These are phyloP conservation scores for Borovskyia barvae DNA, from an alignment of 208 protist genomes.

Conservation along the genomic window DNA sequence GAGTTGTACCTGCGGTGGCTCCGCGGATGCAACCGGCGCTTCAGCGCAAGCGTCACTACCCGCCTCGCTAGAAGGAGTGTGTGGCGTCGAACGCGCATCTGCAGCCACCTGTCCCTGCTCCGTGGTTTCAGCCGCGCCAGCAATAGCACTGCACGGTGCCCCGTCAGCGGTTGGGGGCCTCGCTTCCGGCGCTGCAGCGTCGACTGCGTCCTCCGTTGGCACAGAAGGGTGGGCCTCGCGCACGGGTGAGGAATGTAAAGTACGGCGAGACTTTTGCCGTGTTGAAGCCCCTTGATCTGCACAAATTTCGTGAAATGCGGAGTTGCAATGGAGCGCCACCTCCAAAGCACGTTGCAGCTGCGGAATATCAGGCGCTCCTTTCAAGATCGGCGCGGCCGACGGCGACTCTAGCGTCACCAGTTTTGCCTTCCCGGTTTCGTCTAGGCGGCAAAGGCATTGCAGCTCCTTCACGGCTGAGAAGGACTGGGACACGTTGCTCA, in stretches of 20 bases:
- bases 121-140: no score
- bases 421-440: conserved; percentile 5
- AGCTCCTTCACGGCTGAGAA: conserved; percentile 80
- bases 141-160: no score
- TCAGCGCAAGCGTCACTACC: no score
- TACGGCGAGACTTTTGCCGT: no score
- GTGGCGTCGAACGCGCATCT: no score
- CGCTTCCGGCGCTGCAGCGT: no score
- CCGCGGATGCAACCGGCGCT: conserved; percentile 2
- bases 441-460: conserved; percentile 51
- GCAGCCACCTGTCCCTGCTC: no score
- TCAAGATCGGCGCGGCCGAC: not conserved
- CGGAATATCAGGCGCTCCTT: conserved; percentile 4
- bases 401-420: conserved; percentile 8
- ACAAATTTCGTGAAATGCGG: conserved; percentile 48
- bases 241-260: no score
- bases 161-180: no score
- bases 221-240: no score
- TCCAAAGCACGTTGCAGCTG: conserved; percentile 32
- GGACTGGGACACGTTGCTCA: conserved; percentile 57
- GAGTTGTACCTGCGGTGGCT: conserved; percentile 59
- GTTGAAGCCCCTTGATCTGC: conserved; percentile 43
- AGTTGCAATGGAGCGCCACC: conserved; percentile 44
- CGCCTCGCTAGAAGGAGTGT: no score
- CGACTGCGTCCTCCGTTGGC: no score